Base-by-base conservation (phyloP, 2,329 filamentous ascomycete genomes). In the Fusarium veterinarium region DNA sequence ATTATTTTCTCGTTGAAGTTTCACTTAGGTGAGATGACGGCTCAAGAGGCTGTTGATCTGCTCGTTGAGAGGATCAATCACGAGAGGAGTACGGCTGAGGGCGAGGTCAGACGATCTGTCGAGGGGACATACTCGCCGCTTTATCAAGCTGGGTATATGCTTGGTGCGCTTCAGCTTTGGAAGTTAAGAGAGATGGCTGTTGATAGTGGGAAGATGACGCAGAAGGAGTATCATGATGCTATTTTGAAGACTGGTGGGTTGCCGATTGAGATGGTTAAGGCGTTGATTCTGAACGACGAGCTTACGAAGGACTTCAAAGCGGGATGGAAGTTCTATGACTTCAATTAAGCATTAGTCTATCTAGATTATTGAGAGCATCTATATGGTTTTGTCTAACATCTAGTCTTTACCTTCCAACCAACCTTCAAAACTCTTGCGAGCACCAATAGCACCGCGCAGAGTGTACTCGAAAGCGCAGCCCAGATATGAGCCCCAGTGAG, bases 401-500 rank as follows among this genome's bases (percentile, higher is more conserved):
- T 75, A 1, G 53, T 64, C 10, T 63, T 67, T 1, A 61, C 23
- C 5, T 67, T 74, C 75, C 74, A 74, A 33, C 75, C 76, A 8
- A 69, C 66, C 35, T 71, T 75, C 2, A 74, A 9, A 0, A 73
- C 60, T 11, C 76, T 69, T 3, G 75, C 59, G 0, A 58, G 5
- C 2, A 76, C 11, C 1, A 78, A 42, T 1, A 81, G 49, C 1
- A 73, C 31, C 5, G 75, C 77, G 5, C 76, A 77, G 3, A 82
- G 25, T 1, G 78, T 52, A n/a, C 77, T 80, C 30, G 78, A 77
- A 9, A 72, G 46, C 0, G 77, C 80, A 3, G 81, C 81, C 82
- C 82, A 83, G 2, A 77, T 75, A 55, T 81, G 80, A 3, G 81
- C 76, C 3, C 72, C 77, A 1, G 57, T 74, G 38, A 78, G 80